These are phyloP conservation scores for Lophium mytilinum DNA, from an alignment of 495 filamentous ascomycete genomes.

Conservation along the genomic window DNA sequence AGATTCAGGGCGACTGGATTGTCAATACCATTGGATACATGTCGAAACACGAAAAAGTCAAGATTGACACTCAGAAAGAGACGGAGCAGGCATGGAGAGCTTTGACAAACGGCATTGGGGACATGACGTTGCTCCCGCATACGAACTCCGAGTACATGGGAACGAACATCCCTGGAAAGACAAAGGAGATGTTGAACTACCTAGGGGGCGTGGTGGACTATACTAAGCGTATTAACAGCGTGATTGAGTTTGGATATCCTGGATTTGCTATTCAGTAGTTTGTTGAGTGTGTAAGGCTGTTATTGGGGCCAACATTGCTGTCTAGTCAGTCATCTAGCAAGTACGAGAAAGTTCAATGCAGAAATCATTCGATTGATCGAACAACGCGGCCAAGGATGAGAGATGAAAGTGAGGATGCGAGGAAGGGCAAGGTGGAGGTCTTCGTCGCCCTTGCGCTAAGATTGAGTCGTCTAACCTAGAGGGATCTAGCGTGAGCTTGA, in stretches of 20 bases:
- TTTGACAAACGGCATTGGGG: not conserved
- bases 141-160: constrained; percentile 18
- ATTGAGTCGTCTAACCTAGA: no score
- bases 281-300: no score
- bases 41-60: constrained; percentile 1
- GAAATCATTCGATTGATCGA: no score
- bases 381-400: no score
- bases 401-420: no score
- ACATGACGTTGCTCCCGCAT: constrained; percentile 2
- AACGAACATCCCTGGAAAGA: constrained; percentile 24
- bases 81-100: constrained; percentile 10
- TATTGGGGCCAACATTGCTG: no score
- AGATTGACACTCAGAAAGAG: constrained; percentile 6
- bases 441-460: no score
- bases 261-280: not conserved
- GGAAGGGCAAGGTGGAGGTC: no score
- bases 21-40: constrained; percentile 3
- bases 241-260: not conserved
- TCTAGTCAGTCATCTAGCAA: no score
- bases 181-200: constrained; percentile 15
- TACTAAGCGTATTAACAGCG: not conserved
- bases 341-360: no score
- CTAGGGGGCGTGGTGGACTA: constrained; percentile 20
- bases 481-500: no score
- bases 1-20: constrained; percentile 14